Percentiles rank a stretch among this genome's conserved stretches.
Conservation (phyloP, 495 filamentous ascomycete species). For the Penicillium ochrochloron region DNA sequence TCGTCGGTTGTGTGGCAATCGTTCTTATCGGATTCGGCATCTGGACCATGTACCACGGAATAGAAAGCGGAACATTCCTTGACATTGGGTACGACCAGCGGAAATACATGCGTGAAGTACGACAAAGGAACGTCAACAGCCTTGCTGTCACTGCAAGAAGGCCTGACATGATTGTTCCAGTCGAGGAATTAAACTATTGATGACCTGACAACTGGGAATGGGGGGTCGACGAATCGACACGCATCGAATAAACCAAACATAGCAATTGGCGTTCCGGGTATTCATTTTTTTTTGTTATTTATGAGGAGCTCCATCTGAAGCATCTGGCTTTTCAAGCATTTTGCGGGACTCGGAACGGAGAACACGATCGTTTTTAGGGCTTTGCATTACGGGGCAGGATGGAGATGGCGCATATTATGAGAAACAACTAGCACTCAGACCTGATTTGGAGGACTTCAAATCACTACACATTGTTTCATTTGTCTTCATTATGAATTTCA, state of each 20-base stretch:
- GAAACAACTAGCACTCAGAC: neutral
- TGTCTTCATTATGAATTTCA: neutral
- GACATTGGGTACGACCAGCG: constrained; percentile 30
- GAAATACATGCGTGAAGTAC: constrained; percentile 35
- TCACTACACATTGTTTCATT: neutral
- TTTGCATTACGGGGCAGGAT: neutral
- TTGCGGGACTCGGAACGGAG: neutral
- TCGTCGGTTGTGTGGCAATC: constrained; percentile 28
- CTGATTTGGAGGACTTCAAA: neutral
- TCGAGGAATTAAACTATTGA: constrained; percentile 24
- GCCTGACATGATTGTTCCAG: constrained; percentile 34
- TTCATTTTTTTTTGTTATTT: neutral
- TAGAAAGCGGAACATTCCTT: constrained; percentile 12
- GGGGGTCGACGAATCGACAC: neutral
- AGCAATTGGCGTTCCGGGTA: neutral
- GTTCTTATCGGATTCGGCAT: constrained; percentile 31
- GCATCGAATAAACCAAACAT: neutral
- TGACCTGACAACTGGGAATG: neutral
- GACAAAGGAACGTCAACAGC: constrained; percentile 30
- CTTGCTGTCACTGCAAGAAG: constrained; percentile 25
- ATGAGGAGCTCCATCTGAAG: neutral
- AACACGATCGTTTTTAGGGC: neutral
- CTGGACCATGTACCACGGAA: constrained; percentile 32
- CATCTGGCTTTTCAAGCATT: neutral
- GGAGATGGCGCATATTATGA: neutral